Evolutionary conservation across 2,329 filamentous ascomycete genomes (phyloP), one percentile per base, ranked within the genome.

Genomic region (Aspergillus aculeatus): DNA sequence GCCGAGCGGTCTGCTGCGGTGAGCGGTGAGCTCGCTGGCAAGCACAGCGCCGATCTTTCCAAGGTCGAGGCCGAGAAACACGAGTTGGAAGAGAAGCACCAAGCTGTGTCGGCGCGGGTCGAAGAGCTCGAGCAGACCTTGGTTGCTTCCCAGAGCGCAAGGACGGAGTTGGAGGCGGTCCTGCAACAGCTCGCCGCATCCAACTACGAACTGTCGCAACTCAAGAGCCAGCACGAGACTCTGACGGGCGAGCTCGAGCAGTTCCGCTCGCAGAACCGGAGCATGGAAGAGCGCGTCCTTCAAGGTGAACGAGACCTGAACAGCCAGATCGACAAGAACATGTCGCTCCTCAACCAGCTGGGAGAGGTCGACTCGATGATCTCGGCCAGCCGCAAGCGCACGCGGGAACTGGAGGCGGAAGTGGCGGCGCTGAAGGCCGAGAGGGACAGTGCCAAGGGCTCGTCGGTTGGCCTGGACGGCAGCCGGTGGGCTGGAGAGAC

Each of bases 101-200:
- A 73, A 57, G 65, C 68, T n/a, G 56, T 76, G 62, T 58, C 68
- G 69, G 60, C 75, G 68, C 86, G 88, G 60, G 81, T 96, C 51
- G 91, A 96, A 57, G 90, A 92, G 31, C 95, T 96, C 73, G 92
- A 93, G 59, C 83, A 89, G 68, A 91, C 92, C 35, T 80, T 96
- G 62, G 89, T 89, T 29, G 88, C 92, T 64, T 91, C 91, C 64
- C 95, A 96, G 83, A 84, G 80, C 61, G 79, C 83, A 61, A 86
- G 87, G 78, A 86, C 86, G 72, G 84, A 91, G 52, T 78, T 89
- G 56, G 89, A 88, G 77, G 80, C 80, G 14, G 82, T 88, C 44
- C 85, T 86, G 78, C 86, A 86, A 72, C 69, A 78, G 54, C 69
- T 76, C 10, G 64, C 70, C 24, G 66, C 69, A n/a, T 66, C 70